phyloP scores from a whole-genome alignment of 2,329 filamentous ascomycete species.

The Hypoxylon sp. region DNA sequence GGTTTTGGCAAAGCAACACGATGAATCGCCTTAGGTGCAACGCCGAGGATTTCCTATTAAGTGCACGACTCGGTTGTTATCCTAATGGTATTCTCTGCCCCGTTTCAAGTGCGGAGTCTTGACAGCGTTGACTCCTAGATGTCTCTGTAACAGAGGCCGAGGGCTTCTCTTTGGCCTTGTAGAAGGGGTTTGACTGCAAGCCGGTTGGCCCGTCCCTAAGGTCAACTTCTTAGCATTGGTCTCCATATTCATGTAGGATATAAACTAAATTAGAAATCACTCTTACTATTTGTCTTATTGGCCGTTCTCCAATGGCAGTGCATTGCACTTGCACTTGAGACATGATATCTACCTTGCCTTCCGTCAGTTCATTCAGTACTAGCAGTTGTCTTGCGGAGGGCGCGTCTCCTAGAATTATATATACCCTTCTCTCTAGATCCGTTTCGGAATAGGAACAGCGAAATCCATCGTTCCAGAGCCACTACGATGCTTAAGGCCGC shows the following conservation, averaged over 20 bases:
- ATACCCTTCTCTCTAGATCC: background rate
- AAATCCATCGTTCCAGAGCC: conserved; percentile 23
- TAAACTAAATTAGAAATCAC: background rate
- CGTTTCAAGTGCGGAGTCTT: background rate
- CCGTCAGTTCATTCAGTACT: background rate
- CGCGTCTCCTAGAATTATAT: background rate
- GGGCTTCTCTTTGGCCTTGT: background rate
- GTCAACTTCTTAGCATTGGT: background rate
- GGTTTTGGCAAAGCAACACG: too few species aligned
- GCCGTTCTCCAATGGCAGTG: background rate
- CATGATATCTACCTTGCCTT: background rate
- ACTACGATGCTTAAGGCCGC: conserved; percentile 45
- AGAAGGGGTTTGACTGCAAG: background rate
- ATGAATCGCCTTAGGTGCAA: too few species aligned
- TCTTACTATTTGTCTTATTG: background rate
- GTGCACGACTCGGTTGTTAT: too few species aligned
- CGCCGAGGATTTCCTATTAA: too few species aligned
- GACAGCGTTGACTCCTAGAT: too few species aligned
- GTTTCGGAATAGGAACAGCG: background rate
- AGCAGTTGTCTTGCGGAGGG: background rate
- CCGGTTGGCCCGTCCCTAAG: background rate
- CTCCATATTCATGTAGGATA: background rate
- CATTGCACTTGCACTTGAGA: background rate
- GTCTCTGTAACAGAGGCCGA: too few species aligned
- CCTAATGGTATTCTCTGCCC: background rate